A percentile compares a stretch with the other conserved stretches of the same genome.
phyloP scores from a whole-genome alignment of 2,329 filamentous ascomycete species.

The Ascochyta fabae region DNA sequence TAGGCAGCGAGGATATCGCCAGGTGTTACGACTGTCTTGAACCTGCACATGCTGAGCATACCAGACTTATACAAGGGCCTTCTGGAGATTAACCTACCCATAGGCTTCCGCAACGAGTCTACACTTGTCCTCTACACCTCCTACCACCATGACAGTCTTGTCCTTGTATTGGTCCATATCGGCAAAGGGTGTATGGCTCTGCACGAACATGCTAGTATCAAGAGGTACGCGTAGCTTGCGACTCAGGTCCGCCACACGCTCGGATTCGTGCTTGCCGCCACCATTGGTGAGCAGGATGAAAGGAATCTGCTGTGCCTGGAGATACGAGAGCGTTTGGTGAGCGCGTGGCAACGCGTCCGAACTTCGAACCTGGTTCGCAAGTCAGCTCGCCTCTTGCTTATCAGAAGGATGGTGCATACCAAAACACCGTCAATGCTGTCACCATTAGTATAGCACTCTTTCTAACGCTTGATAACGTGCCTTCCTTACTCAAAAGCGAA shows the following conservation, averaged over 20 bases:
- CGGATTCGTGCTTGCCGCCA: constrained; percentile 81
- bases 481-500: constrained; percentile 63
- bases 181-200: constrained; percentile 90
- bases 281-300: constrained; percentile 97
- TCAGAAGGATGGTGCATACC: constrained; percentile 52
- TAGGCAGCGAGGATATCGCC: constrained; percentile 80
- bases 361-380: constrained; percentile 59
- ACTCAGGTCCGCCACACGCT: constrained; percentile 74
- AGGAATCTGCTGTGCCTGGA: constrained; percentile 77
- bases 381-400: background rate
- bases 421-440: constrained; percentile 91
- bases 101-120: constrained; percentile 73
- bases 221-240: constrained; percentile 69
- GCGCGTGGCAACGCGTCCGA: constrained; percentile 81
- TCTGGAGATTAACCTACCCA: constrained; percentile 24
- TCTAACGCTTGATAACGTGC: constrained; percentile 17
- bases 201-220: constrained; percentile 75
- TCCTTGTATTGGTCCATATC: constrained; percentile 65
- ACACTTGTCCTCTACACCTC: constrained; percentile 62
- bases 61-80: background rate
- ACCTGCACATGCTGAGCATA: constrained; percentile 27
- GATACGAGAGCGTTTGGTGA: constrained; percentile 71
- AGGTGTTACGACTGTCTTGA: constrained; percentile 78
- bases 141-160: constrained; percentile 58
- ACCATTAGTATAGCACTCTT: constrained; percentile 28